Conservation (phyloP, 148 eudicot genomes). For the Tetragonia tetragonoides region DNA sequence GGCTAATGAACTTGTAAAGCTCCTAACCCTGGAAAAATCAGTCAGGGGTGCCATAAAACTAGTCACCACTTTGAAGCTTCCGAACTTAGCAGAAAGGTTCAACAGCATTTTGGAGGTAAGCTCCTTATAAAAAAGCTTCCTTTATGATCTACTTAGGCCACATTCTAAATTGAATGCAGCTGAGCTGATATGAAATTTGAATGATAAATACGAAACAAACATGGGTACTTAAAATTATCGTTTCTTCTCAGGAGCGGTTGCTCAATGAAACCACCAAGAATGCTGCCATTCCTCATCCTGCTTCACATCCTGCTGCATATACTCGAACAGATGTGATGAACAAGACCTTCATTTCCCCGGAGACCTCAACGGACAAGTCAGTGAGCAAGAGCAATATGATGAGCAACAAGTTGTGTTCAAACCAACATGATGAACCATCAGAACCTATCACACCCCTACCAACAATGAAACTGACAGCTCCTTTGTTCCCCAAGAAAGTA, state of each 20-base stretch:
- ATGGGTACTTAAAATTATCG: not conserved
- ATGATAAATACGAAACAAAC: too few relatives aligned
- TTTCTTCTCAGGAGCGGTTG: constrained; percentile 61
- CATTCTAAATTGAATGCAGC: not conserved
- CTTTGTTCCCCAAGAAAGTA: constrained; percentile 46
- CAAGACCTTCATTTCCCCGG: constrained; percentile 23
- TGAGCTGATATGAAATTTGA: too few relatives aligned
- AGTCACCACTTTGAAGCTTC: constrained; percentile 87
- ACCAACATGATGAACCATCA: constrained; percentile 38
- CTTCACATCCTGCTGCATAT: constrained; percentile 22
- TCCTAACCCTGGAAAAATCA: constrained; percentile 80
- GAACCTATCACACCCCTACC: constrained; percentile 42
- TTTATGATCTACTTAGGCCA: not conserved
- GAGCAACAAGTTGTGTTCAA: constrained; percentile 33
- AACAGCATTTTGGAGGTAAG: constrained; percentile 78
- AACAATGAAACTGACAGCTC: constrained; percentile 38
- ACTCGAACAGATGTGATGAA: constrained; percentile 16
- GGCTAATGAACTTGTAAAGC: constrained; percentile 91
- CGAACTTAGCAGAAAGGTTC: constrained; percentile 89
- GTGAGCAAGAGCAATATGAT: constrained; percentile 19
- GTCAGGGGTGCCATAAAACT: constrained; percentile 89
- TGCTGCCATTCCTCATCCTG: constrained; percentile 21
- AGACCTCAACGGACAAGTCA: constrained; percentile 20
- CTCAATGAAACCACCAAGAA: constrained; percentile 42
- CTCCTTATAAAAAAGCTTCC: not conserved